Conservation (phyloP, 2,329 filamentous ascomycete species). For the Fusarium compactum region DNA sequence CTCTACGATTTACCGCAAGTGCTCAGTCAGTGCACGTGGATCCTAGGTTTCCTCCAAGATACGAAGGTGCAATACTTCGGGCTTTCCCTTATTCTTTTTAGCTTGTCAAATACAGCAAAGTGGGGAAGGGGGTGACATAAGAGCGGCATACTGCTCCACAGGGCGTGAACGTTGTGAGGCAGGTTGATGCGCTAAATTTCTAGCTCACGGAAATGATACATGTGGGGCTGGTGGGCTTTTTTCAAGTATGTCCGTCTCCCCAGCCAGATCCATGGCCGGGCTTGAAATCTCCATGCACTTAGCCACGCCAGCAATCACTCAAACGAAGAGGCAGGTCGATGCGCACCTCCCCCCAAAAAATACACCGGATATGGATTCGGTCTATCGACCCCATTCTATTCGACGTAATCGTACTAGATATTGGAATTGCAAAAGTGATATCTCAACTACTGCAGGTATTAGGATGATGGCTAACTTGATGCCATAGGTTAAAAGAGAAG, state of each 20-base stretch:
- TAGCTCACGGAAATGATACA: not conserved
- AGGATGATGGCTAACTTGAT: not conserved
- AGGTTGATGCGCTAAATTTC: not conserved
- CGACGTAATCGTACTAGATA: not conserved
- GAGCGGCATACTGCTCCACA: not conserved
- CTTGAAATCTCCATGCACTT: not conserved
- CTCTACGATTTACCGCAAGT: not conserved
- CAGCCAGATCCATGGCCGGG: not conserved
- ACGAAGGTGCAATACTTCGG: not conserved
- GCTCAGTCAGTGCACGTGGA: not conserved
- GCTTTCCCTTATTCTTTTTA: not conserved
- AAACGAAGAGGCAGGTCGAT: not conserved
- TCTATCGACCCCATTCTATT: not conserved
- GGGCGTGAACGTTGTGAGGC: too few relatives aligned
- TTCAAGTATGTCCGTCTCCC: not conserved
- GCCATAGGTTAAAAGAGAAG: not conserved
- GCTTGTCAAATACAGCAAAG: not conserved
- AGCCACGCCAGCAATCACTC: not conserved
- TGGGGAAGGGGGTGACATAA: not conserved
- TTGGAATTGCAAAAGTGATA: not conserved
- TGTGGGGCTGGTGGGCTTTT: not conserved
- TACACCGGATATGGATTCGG: not conserved
- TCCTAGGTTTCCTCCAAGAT: rapidly evolving
- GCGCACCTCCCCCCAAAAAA: not conserved
- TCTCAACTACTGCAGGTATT: not conserved